Conservation (phyloP, 306 rosid species). For the Abrus precatorius region DNA sequence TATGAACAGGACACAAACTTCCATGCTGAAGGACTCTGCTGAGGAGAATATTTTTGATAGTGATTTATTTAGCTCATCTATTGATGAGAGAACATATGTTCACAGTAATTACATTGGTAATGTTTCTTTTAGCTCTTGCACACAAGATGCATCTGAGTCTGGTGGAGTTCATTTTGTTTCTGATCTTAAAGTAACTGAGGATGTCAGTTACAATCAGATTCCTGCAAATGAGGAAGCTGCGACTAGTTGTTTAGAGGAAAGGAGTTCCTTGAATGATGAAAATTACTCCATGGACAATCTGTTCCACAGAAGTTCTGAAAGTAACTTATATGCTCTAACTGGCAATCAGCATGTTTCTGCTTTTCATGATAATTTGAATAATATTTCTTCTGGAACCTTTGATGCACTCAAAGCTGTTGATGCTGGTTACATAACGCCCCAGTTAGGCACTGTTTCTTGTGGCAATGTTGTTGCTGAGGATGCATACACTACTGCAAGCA, state of each 20-base stretch:
- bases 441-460: conserved; percentile 48
- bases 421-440: conserved; percentile 44
- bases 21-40: conserved; percentile 46
- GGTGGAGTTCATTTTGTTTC: conserved; percentile 49
- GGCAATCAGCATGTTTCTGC: conserved; percentile 44
- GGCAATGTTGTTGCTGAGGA: conserved; percentile 42
- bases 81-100: conserved; percentile 45
- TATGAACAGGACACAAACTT: conserved; percentile 44
- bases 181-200: conserved; percentile 42
- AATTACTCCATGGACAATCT: conserved; percentile 42
- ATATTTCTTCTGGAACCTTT: conserved; percentile 45
- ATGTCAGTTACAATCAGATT: conserved; percentile 46
- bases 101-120: conserved; percentile 36
- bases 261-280: conserved; percentile 46
- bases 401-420: conserved; percentile 51
- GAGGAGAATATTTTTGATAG: conserved; percentile 43
- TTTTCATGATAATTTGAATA: conserved; percentile 43
- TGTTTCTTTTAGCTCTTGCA: conserved; percentile 49
- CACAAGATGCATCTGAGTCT: conserved; percentile 46
- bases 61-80: conserved; percentile 48
- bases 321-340: conserved; percentile 36
- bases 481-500: conserved; percentile 40
- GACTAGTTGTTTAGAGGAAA: conserved; percentile 46
- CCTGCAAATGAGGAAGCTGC: conserved; percentile 46
- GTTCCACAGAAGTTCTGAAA: conserved; percentile 36